A percentile compares a stretch with the other conserved stretches of the same genome.
These are phyloP conservation scores for Mycena metata DNA, from an alignment of 768 basidiomycete species.

Conservation along the genomic window DNA sequence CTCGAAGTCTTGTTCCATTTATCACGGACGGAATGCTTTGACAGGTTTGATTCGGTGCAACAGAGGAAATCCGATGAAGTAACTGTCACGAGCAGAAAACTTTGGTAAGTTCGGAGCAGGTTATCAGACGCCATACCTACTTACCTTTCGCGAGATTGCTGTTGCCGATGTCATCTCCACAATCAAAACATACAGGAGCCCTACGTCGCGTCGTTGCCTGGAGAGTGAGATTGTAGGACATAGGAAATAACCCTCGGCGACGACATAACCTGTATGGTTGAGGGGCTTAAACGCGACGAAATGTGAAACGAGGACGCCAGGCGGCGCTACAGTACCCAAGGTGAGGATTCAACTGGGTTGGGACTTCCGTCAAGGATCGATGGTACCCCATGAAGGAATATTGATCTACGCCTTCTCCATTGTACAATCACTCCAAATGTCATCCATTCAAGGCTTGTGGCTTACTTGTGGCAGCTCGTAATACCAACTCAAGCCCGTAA, in stretches of 20 bases:
- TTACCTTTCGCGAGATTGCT: constrained; percentile 4
- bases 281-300: constrained; percentile 19
- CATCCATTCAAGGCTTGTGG: no score
- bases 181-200: constrained; percentile 26
- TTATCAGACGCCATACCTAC: constrained; percentile 28
- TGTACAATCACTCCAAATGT: no score
- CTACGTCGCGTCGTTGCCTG: no score
- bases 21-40: constrained; percentile 16
- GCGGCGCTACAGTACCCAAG: background rate
- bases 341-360: constrained; percentile 7
- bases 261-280: background rate
- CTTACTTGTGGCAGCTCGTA: no score
- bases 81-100: constrained; percentile 6
- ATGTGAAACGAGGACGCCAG: constrained; percentile 12
- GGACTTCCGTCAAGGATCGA: background rate
- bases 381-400: background rate
- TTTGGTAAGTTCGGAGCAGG: constrained; percentile 32
- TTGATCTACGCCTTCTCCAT: background rate
- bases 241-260: constrained; percentile 19
- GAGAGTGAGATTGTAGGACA: constrained; percentile 16
- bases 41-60: constrained; percentile 21
- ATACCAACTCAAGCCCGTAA: no score
- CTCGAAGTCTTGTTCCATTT: constrained; percentile 7
- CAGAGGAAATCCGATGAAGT: constrained; percentile 18
- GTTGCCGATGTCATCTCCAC: constrained; percentile 15